A percentile compares a stretch with the other conserved stretches of the same genome.
phyloP scores from a whole-genome alignment of 352 stramenopile species.

The Phytophthora capsici region DNA sequence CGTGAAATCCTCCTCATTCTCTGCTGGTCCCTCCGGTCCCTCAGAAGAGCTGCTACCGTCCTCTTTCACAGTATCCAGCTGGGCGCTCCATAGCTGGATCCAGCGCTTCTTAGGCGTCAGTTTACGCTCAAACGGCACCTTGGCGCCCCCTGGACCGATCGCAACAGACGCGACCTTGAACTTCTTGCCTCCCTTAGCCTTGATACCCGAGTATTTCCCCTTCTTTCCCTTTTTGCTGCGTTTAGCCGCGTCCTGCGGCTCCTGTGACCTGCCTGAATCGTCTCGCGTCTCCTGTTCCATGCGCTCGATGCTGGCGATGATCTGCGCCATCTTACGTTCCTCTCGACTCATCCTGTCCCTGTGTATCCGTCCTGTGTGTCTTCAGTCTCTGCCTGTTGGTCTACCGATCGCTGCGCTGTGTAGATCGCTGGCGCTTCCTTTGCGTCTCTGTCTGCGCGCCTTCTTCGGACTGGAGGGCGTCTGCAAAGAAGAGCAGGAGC shows the following conservation, averaged over 20 bases:
- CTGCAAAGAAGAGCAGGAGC: slow-evolving; percentile 14
- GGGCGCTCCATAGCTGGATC: slow-evolving; percentile 75
- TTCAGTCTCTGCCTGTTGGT: slow-evolving; percentile 6
- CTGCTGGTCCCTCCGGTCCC: slow-evolving; percentile 2
- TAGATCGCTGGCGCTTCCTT: slow-evolving; percentile 3
- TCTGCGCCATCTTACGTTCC: slow-evolving; percentile 83
- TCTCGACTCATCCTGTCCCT: slow-evolving; percentile 67
- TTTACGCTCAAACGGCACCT: slow-evolving; percentile 36
- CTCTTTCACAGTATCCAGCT: slow-evolving; percentile 40
- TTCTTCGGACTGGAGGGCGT: slow-evolving; percentile 38
- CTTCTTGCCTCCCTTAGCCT: slow-evolving; percentile 46
- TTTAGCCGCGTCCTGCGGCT: slow-evolving; percentile 29
- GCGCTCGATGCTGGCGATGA: slow-evolving; percentile 80
- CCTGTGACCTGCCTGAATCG: slow-evolving; percentile 22
- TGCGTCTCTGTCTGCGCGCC: slow-evolving; percentile 19
- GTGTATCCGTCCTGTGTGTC: background rate
- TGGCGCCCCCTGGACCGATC: slow-evolving; percentile 4
- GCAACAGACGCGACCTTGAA: slow-evolving; percentile 43
- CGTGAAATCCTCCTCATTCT: background rate
- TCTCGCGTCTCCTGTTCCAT: slow-evolving; percentile 67
- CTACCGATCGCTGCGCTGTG: slow-evolving; percentile 12
- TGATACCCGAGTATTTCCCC: slow-evolving; percentile 27
- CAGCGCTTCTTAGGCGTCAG: slow-evolving; percentile 82
- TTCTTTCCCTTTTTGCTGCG: slow-evolving; percentile 46
- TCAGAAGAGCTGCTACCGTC: slow-evolving; percentile 21